Evolutionary conservation across 2,329 filamentous ascomycete species (phyloP), one percentile per base, ranked within the genome.

Genomic region (Apiospora aurea): DNA sequence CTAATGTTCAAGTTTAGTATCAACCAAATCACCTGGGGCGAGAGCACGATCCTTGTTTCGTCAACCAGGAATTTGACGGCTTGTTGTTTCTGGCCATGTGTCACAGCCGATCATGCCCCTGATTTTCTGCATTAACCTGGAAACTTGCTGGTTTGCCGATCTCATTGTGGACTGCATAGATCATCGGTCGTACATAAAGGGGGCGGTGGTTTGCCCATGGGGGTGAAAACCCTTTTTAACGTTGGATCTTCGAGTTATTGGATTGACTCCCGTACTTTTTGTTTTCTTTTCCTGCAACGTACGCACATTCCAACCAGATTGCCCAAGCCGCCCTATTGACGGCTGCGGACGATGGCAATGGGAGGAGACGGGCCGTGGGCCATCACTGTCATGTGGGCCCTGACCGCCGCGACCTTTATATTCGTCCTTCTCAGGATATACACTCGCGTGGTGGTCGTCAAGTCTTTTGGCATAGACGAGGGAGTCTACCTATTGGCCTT

Each of bases 351-450:
- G 3, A 61, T 61, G 53, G 53, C 26, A 2, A 61, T 61, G 53
- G 53, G 53, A 57, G 53, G 53, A 38, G 53, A 61, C 10, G 53
- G 53, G 7, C 53, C 26, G 18, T 34, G 53, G 53, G 53, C 53
- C 53, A 34, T 61, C 29, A 61, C 53, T 2, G 53, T 61, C 26
- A 61, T 61, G 53, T 61, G 53, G 53, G 53, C 53, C 29, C 53
- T 61, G 53, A 38, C 53, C 26, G 18, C 26, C 6, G 53, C 26
- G 4, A 34, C 26, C 26, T 61, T 61, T 3, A 26, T 61, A 0
- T 61, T 34, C 53, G 53, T 61, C 3, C 4, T 61, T 34, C 53
- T 61, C 53, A 34, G 53, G 53, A 57, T 14, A 2, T 57, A 57
- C 51, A 57, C 51, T 18, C 26, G 53, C 11, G 2, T 61, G 53